phyloP scores from a whole-genome alignment of 129 eudicot genomes.

The Helichrysum umbraculigerum region DNA sequence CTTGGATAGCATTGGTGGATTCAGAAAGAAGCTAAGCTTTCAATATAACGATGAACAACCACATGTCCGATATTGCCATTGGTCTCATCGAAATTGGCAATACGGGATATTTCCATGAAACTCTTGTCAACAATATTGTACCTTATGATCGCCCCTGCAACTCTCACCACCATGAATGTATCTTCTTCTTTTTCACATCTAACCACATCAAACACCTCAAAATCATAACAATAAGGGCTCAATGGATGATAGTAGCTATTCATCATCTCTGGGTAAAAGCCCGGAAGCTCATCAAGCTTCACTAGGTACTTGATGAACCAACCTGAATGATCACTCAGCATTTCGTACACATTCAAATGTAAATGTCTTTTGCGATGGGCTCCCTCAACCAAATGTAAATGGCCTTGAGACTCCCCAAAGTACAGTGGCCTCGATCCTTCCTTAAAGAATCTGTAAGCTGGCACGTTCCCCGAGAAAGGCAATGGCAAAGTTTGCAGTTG shows the following conservation, averaged over 20 bases:
- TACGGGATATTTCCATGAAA: conserved; percentile 12
- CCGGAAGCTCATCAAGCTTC: too few relatives aligned
- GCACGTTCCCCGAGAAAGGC: too few relatives aligned
- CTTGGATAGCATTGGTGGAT: too few relatives aligned
- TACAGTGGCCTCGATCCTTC: too few relatives aligned
- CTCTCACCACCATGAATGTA: conserved; percentile 30
- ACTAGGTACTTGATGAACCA: too few relatives aligned
- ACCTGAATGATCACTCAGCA: too few relatives aligned
- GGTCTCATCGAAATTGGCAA: neutral
- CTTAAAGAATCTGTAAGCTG: too few relatives aligned
- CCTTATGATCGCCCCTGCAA: conserved; percentile 24
- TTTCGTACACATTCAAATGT: too few relatives aligned
- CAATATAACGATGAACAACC: conserved; percentile 23
- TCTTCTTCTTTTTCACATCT: conserved; percentile 36
- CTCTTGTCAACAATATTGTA: conserved; percentile 28
- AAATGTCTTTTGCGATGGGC: too few relatives aligned
- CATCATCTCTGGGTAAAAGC: conserved; percentile 15
- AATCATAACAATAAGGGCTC: neutral
- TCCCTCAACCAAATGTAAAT: too few relatives aligned
- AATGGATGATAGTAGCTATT: neutral
- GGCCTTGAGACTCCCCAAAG: too few relatives aligned
- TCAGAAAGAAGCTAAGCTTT: neutral
- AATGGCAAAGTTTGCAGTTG: too few relatives aligned
- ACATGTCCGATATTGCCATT: neutral
- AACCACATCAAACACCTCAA: conserved; percentile 20